These are phyloP conservation scores for Collariella sp. DNA, from an alignment of 495 filamentous ascomycete species.

Conservation along the genomic window DNA sequence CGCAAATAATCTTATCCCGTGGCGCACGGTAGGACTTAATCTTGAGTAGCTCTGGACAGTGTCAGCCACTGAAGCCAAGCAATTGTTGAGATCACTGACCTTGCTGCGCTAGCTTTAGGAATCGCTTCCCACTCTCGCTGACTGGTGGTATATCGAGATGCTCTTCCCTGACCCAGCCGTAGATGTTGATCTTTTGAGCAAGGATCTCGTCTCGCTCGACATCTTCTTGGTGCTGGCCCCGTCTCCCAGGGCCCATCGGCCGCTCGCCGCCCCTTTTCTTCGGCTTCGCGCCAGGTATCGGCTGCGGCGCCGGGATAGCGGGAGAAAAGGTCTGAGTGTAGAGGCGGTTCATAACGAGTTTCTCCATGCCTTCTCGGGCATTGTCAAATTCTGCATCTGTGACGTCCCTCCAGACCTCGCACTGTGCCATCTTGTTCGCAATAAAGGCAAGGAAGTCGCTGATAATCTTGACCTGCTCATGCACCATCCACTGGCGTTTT, in stretches of 20 bases:
- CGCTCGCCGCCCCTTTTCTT: conserved; percentile 60
- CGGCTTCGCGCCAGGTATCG: conserved; percentile 60
- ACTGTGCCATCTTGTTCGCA: conserved; percentile 95
- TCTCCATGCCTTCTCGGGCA: conserved; percentile 98
- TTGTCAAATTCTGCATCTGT: conserved; percentile 98
- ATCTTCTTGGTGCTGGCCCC: conserved; percentile 96
- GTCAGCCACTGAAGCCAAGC: conserved; percentile 18
- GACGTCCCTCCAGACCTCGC: conserved; percentile 92
- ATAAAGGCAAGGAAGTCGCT: conserved; percentile 97
- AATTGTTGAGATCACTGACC: conserved; percentile 38
- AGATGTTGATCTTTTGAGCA: conserved; percentile 92
- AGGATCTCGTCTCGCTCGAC: conserved; percentile 93
- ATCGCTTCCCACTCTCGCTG: conserved; percentile 73
- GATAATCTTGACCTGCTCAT: conserved; percentile 98
- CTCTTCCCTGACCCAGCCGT: conserved; percentile 87
- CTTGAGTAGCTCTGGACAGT: conserved; percentile 68
- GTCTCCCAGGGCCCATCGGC: conserved; percentile 67
- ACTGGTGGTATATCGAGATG: conserved; percentile 92
- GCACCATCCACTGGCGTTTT: conserved; percentile 99
- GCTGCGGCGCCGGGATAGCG: conserved; percentile 71
- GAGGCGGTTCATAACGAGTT: conserved; percentile 96
- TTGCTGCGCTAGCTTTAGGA: conserved; percentile 82
- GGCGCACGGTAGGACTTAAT: conserved; percentile 94
- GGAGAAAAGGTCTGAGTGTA: conserved; percentile 96
- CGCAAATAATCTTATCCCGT: conserved; percentile 95